Percentiles rank a stretch among this genome's conserved stretches.
Evolutionary conservation across 2,329 filamentous ascomycete species (phyloP).

Genomic region (Daldinia eschscholtzii): DNA sequence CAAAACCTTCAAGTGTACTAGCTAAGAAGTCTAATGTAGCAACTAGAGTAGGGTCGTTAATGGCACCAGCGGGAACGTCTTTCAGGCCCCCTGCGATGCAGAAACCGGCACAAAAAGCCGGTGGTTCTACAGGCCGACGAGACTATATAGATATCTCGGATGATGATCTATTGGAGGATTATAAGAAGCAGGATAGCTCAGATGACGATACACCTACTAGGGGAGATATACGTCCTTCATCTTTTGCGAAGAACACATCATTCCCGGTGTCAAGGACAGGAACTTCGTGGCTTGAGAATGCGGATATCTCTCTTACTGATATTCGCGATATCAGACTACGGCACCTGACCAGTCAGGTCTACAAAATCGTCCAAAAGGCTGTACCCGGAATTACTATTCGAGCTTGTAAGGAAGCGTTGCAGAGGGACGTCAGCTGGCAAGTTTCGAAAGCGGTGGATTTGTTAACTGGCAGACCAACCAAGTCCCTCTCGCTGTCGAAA

Average conservation of each 20-base stretch:
- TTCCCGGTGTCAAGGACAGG: conserved; percentile 31
- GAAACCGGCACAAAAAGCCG: conserved; percentile 46
- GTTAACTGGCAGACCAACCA: conserved; percentile 34
- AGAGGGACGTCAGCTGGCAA: conserved; percentile 46
- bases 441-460: conserved; percentile 47
- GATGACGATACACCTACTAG: conserved; percentile 51
- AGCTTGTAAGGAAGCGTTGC: conserved; percentile 50
- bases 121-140: conserved; percentile 54
- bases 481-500: conserved; percentile 25
- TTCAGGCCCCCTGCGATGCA: conserved; percentile 66
- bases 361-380: conserved; percentile 48
- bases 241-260: conserved; percentile 46
- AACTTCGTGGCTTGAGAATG: conserved; percentile 32
- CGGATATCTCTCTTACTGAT: conserved; percentile 47
- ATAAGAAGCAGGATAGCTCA: conserved; percentile 52
- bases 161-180: conserved; percentile 52
- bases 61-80: conserved; percentile 81
- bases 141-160: conserved; percentile 52
- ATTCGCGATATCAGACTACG: conserved; percentile 51
- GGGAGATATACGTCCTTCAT: conserved; percentile 53
- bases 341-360: conserved; percentile 49
- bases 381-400: conserved; percentile 47
- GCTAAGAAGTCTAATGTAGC: conserved; percentile 33
- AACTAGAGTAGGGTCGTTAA: conserved; percentile 67
- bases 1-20: conserved; percentile 32